Evolutionary conservation across 352 stramenopile genomes (phyloP).

Genomic region (Globisporangium sylvaticum): DNA sequence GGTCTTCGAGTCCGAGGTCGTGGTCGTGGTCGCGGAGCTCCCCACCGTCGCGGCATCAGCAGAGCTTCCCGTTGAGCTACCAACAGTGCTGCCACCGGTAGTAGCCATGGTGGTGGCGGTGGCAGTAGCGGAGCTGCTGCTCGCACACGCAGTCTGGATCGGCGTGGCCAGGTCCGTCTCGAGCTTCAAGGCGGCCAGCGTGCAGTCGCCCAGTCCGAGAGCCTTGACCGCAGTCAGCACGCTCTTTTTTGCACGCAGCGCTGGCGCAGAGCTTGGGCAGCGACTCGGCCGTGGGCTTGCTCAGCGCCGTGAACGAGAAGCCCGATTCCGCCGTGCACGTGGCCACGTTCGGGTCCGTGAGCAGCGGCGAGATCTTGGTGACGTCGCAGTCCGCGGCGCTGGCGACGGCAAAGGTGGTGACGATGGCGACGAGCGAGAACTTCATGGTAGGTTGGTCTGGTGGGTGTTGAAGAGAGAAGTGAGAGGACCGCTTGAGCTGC

Average conservation of each 20-base stretch:
- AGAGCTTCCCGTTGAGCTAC: not conserved
- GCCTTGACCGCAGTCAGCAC: slow-evolving; percentile 17
- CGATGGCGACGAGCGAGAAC: slow-evolving; percentile 11
- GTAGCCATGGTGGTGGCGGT: too few species aligned
- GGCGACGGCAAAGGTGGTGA: slow-evolving; percentile 4
- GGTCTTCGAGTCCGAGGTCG: not conserved
- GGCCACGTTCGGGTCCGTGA: slow-evolving; percentile 1
- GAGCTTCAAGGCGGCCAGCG: slow-evolving; percentile 17
- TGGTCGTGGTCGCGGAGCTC: not conserved
- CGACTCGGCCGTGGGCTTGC: slow-evolving; percentile 2
- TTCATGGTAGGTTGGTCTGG: not conserved
- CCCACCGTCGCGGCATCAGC: not conserved
- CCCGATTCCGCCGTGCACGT: slow-evolving; percentile 21
- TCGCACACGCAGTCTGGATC: slow-evolving; percentile 8
- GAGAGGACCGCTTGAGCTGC: too few species aligned
- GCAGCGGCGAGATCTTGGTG: slow-evolving; percentile 8
- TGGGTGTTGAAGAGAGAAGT: too few species aligned
- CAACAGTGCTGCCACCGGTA: not conserved
- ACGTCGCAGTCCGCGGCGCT: slow-evolving; percentile 5
- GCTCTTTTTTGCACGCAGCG: slow-evolving; percentile 18
- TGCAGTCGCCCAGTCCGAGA: slow-evolving; percentile 28
- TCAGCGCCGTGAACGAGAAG: slow-evolving; percentile 14
- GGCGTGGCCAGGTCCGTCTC: slow-evolving; percentile 22
- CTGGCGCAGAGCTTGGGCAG: slow-evolving; percentile 24
- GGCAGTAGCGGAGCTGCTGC: too few species aligned